Base-by-base conservation (phyloP, 345 rosid species). In the Aethionema arabicum region DNA sequence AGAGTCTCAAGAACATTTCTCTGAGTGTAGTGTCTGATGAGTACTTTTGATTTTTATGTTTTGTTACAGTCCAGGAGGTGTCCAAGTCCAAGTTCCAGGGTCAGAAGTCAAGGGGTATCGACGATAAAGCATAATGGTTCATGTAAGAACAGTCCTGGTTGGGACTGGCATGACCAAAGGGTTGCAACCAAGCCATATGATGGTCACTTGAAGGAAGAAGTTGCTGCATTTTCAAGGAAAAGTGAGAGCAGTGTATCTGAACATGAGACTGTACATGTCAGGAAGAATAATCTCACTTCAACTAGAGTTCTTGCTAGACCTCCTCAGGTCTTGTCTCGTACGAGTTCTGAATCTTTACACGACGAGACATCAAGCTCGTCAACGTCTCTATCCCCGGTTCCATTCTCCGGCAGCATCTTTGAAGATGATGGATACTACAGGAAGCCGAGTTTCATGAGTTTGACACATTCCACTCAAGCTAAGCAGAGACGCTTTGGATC, bases 371-470 rank as follows among this genome's bases (percentile, higher is more conserved):
- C 91, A 21, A 79, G 80, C 8, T 80, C 88, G 10, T 82, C 92
- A 0, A 63, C 83, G 66, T 81, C 86, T 39, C 59, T 70, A 2
- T 87, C 96, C 35, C 77, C 77, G 59, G 63, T 69, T 38, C 61
- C 77, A 54, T 45, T 72, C 31, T 67, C 80, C 0, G 21, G 75
- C 51, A 77, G 72, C 43, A 49, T 59, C 11, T 73, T 67, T 27
- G 74, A 42, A 29, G 77, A 75, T 45, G 89, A 82, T 11, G 77
- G 79, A 30, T 54, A 66, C 31, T 50, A 66, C 50, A 67, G 65
- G n/a, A 85, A 87, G 58, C 97, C 96, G 3, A 74, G 88, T 75
- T 93, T 78, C 74, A 84, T 93, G 97, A 84, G 70, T 54, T 80
- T 80, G 54, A 93, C 99, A 0, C 81, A 78, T 59, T 87, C 87